Conservation (phyloP, 805 yeast species). For the Starmerella ratchasimensis region DNA sequence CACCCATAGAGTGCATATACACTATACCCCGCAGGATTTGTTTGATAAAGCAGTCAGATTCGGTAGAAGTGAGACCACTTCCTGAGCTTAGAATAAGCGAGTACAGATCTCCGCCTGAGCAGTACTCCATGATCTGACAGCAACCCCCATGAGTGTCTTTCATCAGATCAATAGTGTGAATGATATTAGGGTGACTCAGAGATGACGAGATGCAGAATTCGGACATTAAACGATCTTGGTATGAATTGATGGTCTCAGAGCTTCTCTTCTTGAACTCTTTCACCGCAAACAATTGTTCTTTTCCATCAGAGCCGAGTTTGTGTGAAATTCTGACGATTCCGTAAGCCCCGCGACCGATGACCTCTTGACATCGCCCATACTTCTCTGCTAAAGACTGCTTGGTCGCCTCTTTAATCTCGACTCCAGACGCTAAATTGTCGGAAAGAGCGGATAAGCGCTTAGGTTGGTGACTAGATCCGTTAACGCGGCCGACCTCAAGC, state of each 20-base stretch:
- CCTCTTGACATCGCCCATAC: slow-evolving; percentile 90
- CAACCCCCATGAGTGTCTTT: slow-evolving; percentile 56
- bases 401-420: slow-evolving; percentile 23
- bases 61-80: slow-evolving; percentile 42
- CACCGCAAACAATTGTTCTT: slow-evolving; percentile 48
- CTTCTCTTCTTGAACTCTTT: slow-evolving; percentile 57
- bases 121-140: slow-evolving; percentile 89
- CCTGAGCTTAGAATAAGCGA: slow-evolving; percentile 42
- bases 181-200: slow-evolving; percentile 61
- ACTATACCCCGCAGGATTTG: slow-evolving; percentile 71
- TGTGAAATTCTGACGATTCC: slow-evolving; percentile 88
- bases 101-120: slow-evolving; percentile 75
- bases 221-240: slow-evolving; percentile 63
- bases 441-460: slow-evolving; percentile 4
- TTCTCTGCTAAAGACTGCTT: slow-evolving; percentile 56
- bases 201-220: slow-evolving; percentile 82
- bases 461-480: slow-evolving; percentile 15
- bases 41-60: slow-evolving; percentile 81
- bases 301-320: slow-evolving; percentile 31
- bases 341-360: slow-evolving; percentile 84
- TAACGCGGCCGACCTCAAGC: slow-evolving; percentile 25
- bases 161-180: slow-evolving; percentile 67
- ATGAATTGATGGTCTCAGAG: slow-evolving; percentile 43
- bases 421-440: background rate
- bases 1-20: slow-evolving; percentile 82